A percentile compares a stretch with the other conserved stretches of the same genome.
Evolutionary conservation across 768 basidiomycete genomes (phyloP).

Genomic region (Plicaturopsis crispa): DNA sequence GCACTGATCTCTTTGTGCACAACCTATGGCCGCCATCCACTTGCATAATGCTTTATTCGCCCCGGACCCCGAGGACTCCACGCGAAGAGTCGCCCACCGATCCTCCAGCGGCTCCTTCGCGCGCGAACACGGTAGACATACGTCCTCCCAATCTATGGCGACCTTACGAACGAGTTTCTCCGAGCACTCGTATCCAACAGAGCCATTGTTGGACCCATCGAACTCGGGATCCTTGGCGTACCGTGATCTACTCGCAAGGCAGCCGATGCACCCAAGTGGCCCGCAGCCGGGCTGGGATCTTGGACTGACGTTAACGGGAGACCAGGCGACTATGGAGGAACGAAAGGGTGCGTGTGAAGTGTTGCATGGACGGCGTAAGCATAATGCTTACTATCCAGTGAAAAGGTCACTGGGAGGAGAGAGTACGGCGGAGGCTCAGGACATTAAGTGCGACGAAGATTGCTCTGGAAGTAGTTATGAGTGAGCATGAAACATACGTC

Average conservation of each 20-base stretch:
- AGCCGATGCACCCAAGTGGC: constrained; percentile 36
- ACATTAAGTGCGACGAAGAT: constrained; percentile 21
- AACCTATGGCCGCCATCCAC: constrained; percentile 60
- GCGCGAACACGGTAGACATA: constrained; percentile 5
- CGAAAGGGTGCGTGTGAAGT: constrained; percentile 17
- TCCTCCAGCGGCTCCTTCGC: too few species aligned
- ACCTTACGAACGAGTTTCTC: constrained; percentile 19
- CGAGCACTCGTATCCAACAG: constrained; percentile 20
- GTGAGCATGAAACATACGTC: constrained; percentile 16
- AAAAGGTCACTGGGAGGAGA: too few species aligned
- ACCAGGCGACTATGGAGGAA: constrained; percentile 23
- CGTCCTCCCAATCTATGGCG: constrained; percentile 20
- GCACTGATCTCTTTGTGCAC: too few species aligned
- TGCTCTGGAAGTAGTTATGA: constrained; percentile 25
- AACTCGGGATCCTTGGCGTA: constrained; percentile 16
- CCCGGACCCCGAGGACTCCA: constrained; percentile 21
- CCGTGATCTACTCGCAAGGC: constrained; percentile 27
- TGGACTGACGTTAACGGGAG: constrained; percentile 20
- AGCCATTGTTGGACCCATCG: not conserved
- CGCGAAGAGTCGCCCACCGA: too few species aligned
- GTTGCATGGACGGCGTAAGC: too few species aligned
- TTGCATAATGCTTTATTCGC: constrained; percentile 48
- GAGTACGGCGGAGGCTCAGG: constrained; percentile 23
- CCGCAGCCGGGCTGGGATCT: constrained; percentile 21
- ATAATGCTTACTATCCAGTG: too few species aligned